Percentiles rank a stretch among this genome's conserved stretches.
These are phyloP conservation scores for Chlorella sp. DNA, from an alignment of 139 green algal species.

Conservation along the genomic window DNA sequence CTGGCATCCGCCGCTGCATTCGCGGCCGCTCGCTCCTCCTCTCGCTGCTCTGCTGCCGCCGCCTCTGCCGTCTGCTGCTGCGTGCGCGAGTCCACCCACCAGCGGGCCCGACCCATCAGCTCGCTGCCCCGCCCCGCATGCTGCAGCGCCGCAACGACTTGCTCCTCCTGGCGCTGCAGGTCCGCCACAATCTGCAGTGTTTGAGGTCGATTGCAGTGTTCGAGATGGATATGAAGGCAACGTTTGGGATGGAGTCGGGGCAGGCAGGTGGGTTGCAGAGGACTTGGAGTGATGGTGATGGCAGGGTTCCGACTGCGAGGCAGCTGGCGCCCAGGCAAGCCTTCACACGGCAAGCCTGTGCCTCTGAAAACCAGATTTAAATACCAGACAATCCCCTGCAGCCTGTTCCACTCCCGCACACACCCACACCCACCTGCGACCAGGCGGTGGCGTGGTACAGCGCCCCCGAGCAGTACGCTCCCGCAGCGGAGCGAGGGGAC, in stretches of 20 bases:
- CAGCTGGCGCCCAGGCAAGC: neutral
- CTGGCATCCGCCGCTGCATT: neutral
- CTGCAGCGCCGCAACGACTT: slow-evolving; percentile 11
- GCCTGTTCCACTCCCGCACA: too few relatives aligned
- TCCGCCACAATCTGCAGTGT: slow-evolving; percentile 25
- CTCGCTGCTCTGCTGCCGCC: neutral
- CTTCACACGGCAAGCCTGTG: neutral
- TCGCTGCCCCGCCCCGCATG: slow-evolving; percentile 20
- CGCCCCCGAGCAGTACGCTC: slow-evolving; percentile 80
- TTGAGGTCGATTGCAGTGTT: neutral
- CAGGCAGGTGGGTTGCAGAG: too few relatives aligned
- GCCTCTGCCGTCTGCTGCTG: neutral
- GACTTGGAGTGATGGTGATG: neutral
- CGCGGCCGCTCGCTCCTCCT: neutral
- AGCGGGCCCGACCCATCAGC: slow-evolving; percentile 5
- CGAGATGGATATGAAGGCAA: too few relatives aligned
- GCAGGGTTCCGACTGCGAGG: neutral
- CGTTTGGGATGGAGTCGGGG: too few relatives aligned
- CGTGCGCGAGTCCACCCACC: neutral
- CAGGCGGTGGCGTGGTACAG: slow-evolving; percentile 68
- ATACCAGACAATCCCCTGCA: neutral
- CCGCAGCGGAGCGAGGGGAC: slow-evolving; percentile 75
- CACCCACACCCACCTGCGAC: slow-evolving; percentile 30
- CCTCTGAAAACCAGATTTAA: neutral
- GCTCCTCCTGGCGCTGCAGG: slow-evolving; percentile 15